Evolutionary conservation across 768 basidiomycete genomes (phyloP).

Genomic region (Cytidiella melzeri): DNA sequence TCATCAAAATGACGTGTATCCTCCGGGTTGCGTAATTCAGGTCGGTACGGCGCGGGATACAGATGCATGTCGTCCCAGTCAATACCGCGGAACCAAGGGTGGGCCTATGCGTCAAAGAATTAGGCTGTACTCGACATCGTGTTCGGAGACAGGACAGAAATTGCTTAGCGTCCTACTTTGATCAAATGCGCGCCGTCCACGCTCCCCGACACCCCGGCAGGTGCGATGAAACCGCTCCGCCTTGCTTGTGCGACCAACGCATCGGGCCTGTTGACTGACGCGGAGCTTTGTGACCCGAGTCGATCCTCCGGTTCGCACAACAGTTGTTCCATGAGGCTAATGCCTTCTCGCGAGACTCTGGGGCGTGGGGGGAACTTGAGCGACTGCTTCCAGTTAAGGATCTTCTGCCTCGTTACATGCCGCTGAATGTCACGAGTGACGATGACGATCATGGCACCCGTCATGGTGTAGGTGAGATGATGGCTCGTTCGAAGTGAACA

Average conservation of each 20-base stretch:
- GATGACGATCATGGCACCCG: conserved; percentile 2
- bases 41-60: conserved; percentile 83
- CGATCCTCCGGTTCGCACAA: conserved; percentile 96
- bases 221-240: conserved; percentile 64
- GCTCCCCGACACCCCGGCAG: conserved; percentile 39
- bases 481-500: no score
- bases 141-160: conserved; percentile 5
- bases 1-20: conserved; percentile 95
- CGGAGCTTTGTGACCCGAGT: conserved; percentile 67
- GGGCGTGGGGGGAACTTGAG: conserved; percentile 84
- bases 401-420: conserved; percentile 94
- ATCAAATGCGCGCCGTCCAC: conserved; percentile 86
- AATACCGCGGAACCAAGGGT: conserved; percentile 87
- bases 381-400: conserved; percentile 89
- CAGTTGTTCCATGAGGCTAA: conserved; percentile 81
- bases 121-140: conserved; percentile 10
- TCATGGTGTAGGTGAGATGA: background rate
- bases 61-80: conserved; percentile 87
- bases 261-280: conserved; percentile 69
- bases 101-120: conserved; percentile 41
- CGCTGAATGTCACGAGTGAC: conserved; percentile 40
- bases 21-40: conserved; percentile 72
- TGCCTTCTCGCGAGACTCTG: conserved; percentile 78
- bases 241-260: conserved; percentile 69
- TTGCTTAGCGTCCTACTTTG: conserved; percentile 47